phyloP scores from a whole-genome alignment of 148 eudicot genomes.

The Nyssa sinensis region DNA sequence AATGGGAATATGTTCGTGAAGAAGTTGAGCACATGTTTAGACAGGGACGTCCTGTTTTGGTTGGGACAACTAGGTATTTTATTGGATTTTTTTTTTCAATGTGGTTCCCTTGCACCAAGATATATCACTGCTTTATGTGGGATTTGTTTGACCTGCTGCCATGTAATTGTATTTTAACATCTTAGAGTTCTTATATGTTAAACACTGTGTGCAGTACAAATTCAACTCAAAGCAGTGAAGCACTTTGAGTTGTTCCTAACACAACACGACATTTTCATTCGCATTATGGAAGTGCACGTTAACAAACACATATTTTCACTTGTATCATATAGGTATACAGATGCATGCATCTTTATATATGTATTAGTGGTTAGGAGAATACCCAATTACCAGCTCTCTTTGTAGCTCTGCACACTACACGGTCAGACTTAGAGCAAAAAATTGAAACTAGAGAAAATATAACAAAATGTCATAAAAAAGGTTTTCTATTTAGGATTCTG shows the following conservation, averaged over 20 bases:
- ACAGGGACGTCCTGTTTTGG: slow-evolving; percentile 92
- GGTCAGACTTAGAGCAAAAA: no score
- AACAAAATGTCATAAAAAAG: no score
- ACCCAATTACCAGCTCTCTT: background rate
- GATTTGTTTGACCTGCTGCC: background rate
- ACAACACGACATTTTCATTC: background rate
- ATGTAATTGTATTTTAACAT: background rate
- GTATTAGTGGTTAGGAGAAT: background rate
- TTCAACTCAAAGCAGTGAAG: background rate
- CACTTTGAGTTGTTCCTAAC: background rate
- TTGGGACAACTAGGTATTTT: slow-evolving; percentile 89
- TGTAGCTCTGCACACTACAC: no score
- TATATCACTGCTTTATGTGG: background rate
- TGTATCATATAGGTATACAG: background rate
- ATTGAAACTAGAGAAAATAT: no score
- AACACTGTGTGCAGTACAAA: background rate
- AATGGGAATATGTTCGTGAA: slow-evolving; percentile 74
- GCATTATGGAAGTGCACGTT: background rate
- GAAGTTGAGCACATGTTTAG: slow-evolving; percentile 85
- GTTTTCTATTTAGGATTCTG: no score
- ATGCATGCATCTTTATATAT: background rate
- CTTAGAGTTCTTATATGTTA: background rate
- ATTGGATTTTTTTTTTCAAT: slow-evolving; percentile 7
- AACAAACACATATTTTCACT: background rate
- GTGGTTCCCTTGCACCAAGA: background rate